Percentiles rank a stretch among this genome's conserved stretches.
Evolutionary conservation across 139 green algal species (phyloP).

Genomic region (Coelastrella sp.): DNA sequence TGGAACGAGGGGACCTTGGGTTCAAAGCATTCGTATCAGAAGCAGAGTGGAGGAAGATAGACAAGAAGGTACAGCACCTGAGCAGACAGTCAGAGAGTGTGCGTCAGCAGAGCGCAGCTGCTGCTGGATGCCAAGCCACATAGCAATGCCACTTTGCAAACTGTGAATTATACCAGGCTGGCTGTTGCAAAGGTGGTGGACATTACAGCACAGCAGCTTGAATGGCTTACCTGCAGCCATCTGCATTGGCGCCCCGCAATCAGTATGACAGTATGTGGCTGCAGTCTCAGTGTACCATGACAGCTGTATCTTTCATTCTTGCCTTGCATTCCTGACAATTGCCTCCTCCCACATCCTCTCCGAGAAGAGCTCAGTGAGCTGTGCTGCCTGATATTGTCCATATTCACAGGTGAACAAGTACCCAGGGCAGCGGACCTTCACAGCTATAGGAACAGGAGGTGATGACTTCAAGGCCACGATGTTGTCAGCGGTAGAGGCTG

Average conservation of each 20-base stretch:
- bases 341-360: not conserved
- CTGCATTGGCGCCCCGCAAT: too few relatives aligned
- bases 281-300: too few relatives aligned
- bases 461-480: slow-evolving; percentile 49
- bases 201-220: not conserved
- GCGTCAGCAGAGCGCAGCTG: too few relatives aligned
- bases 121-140: too few relatives aligned
- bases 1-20: slow-evolving; percentile 2
- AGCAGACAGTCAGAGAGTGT: not conserved
- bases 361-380: too few relatives aligned
- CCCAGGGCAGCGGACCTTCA: slow-evolving; percentile 51
- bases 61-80: slow-evolving; percentile 35
- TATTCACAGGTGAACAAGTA: slow-evolving; percentile 58
- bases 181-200: not conserved
- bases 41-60: slow-evolving; percentile 40
- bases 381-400: not conserved
- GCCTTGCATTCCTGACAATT: not conserved
- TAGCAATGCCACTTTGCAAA: too few relatives aligned
- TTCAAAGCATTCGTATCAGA: slow-evolving; percentile 44
- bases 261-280: too few relatives aligned
- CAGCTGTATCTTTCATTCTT: too few relatives aligned
- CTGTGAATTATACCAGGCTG: not conserved
- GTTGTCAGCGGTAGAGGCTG: slow-evolving; percentile 45
- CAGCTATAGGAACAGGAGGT: slow-evolving; percentile 51
- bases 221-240: not conserved